Conservation (phyloP, 202 grass and related monocot genomes). For the Cymbopogon flexuosus region DNA sequence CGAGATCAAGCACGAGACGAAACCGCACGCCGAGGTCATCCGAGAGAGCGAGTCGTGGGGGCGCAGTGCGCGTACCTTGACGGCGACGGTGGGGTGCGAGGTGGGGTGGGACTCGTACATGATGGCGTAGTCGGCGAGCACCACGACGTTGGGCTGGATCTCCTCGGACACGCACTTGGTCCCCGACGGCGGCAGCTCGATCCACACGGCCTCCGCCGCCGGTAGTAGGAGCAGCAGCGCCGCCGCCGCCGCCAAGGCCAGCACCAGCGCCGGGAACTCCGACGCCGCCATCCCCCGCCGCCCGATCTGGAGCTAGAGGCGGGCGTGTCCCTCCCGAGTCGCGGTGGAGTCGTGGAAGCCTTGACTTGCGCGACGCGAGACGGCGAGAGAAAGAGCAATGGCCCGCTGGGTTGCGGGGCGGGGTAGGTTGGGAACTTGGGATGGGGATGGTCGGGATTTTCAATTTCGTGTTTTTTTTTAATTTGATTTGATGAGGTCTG, state of each 20-base stretch:
- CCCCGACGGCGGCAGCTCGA: conserved; percentile 62
- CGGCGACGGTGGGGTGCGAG: conserved; percentile 58
- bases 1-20: neutral
- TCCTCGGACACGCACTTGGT: conserved; percentile 98
- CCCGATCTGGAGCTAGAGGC: conserved; percentile 35
- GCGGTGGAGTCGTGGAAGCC: conserved; percentile 23
- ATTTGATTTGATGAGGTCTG: neutral
- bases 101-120: conserved; percentile 47
- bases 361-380: conserved; percentile 11
- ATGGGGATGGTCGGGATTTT: neutral
- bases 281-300: conserved; percentile 31
- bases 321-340: neutral
- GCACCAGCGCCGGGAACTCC: neutral
- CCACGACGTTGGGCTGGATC: conserved; percentile 94
- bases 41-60: neutral
- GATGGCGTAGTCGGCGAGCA: conserved; percentile 66
- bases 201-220: conserved; percentile 52
- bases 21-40: neutral
- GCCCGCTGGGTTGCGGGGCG: neutral
- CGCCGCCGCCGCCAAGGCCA: neutral
- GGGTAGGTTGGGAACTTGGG: too few relatives aligned
- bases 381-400: conserved; percentile 29
- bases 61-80: conserved; percentile 51
- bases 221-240: neutral
- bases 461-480: too few relatives aligned